phyloP scores from a whole-genome alignment of 768 basidiomycete species.

The Hydnum rufescens region DNA sequence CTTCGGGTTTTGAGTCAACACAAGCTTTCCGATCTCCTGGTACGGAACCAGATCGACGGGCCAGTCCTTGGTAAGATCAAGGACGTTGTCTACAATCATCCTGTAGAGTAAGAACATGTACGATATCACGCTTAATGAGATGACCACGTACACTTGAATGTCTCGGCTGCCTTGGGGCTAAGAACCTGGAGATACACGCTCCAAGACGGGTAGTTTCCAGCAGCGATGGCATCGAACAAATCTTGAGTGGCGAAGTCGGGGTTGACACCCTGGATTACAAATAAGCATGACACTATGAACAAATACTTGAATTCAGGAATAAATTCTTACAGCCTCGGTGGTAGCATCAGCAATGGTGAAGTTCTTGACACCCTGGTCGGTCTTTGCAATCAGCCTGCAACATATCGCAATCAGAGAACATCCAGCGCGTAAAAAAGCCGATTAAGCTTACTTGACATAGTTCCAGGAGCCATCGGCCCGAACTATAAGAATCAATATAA shows the following conservation, averaged over 20 bases:
- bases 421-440: no score
- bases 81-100: constrained; percentile 61
- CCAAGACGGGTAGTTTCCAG: constrained; percentile 21
- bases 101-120: no score
- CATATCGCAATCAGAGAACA: no score
- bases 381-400: no score
- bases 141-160: constrained; percentile 34
- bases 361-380: constrained; percentile 32
- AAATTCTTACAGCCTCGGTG: no score
- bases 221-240: constrained; percentile 23
- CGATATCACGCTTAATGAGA: no score
- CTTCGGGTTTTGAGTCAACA: constrained; percentile 21
- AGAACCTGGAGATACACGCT: constrained; percentile 47
- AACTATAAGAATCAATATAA: no score
- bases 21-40: constrained; percentile 20
- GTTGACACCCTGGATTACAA: constrained; percentile 46
- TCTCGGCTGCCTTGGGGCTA: constrained; percentile 79
- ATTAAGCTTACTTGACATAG: no score
- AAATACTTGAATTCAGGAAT: no score
- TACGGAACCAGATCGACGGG: constrained; percentile 21
- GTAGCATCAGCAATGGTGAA: constrained; percentile 46
- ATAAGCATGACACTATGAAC: no score
- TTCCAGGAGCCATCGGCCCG: no score
- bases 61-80: constrained; percentile 60
- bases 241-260: constrained; percentile 23